phyloP scores from a whole-genome alignment of 139 green algal genomes.

The Pycnococcus provasolii region DNA sequence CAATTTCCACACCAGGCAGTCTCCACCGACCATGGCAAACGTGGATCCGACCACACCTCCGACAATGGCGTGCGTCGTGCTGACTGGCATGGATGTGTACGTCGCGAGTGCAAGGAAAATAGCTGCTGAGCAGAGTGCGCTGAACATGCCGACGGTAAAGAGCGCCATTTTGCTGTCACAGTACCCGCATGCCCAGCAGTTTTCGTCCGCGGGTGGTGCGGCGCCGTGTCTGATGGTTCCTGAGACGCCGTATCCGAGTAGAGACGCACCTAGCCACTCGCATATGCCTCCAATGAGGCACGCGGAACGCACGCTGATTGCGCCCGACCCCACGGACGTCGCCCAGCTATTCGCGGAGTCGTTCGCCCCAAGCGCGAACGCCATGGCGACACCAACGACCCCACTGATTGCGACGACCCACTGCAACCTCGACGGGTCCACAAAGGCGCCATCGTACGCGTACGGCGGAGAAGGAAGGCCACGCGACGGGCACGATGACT shows the following conservation, averaged over 20 bases:
- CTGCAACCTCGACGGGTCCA: too few relatives aligned
- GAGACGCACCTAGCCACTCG: constrained; percentile 34
- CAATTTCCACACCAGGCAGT: constrained; percentile 15
- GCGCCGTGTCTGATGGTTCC: constrained; percentile 27
- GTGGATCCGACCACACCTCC: constrained; percentile 22
- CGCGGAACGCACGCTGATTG: constrained; percentile 26
- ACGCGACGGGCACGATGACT: not conserved
- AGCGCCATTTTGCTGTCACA: constrained; percentile 12
- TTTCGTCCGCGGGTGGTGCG: constrained; percentile 4
- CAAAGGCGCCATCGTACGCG: too few relatives aligned
- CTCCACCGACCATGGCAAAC: constrained; percentile 1
- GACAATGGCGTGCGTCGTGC: constrained; percentile 33
- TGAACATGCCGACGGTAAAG: constrained; percentile 31
- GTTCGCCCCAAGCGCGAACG: constrained; percentile 37
- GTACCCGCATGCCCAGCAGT: constrained; percentile 24
- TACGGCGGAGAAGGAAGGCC: not conserved
- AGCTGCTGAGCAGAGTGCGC: constrained; percentile 19
- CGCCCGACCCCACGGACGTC: constrained; percentile 37
- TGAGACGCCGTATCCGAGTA: constrained; percentile 26
- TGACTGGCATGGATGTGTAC: constrained; percentile 30
- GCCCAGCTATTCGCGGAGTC: constrained; percentile 32
- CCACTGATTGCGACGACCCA: too few relatives aligned
- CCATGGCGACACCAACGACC: constrained; percentile 10
- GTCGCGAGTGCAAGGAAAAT: constrained; percentile 31
- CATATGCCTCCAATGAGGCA: constrained; percentile 29